A percentile compares a stretch with the other conserved stretches of the same genome.
Evolutionary conservation across 371 early-diverging fungal genomes (phyloP).

Genomic region (Gilbertella persicaria): DNA sequence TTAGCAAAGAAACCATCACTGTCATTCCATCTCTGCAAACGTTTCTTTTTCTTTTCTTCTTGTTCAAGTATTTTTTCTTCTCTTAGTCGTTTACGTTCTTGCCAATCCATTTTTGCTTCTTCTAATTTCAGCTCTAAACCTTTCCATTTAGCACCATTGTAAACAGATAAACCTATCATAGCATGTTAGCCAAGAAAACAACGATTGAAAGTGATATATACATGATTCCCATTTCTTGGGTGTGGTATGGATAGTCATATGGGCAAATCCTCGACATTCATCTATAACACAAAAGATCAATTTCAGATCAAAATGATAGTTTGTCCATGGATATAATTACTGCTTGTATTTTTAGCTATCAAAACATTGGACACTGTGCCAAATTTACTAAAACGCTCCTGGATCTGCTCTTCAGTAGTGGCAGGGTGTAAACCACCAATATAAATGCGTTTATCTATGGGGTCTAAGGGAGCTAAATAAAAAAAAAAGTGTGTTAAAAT

Average conservation of each 20-base stretch:
- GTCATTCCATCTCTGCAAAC: slow-evolving; percentile 26
- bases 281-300: slow-evolving; percentile 21
- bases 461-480: slow-evolving; percentile 3
- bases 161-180: slow-evolving; percentile 62
- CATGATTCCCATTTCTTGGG: slow-evolving; percentile 69
- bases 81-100: slow-evolving; percentile 43
- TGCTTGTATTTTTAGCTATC: slow-evolving; percentile 47
- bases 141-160: slow-evolving; percentile 89
- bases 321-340: slow-evolving; percentile 9
- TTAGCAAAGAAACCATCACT: slow-evolving; percentile 49
- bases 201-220: background rate
- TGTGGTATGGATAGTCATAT: slow-evolving; percentile 68
- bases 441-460: slow-evolving; percentile 65
- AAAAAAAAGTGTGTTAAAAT: too few relatives aligned
- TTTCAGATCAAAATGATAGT: background rate
- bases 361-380: slow-evolving; percentile 60
- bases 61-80: slow-evolving; percentile 28
- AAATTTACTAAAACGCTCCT: slow-evolving; percentile 71
- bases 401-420: slow-evolving; percentile 58
- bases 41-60: slow-evolving; percentile 35
- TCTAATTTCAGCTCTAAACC: slow-evolving; percentile 75
- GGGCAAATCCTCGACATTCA: slow-evolving; percentile 74
- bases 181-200: background rate
- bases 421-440: slow-evolving; percentile 73
- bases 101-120: slow-evolving; percentile 78